Conservation (phyloP, 345 rosid genomes). For the Jatropha curcas region DNA sequence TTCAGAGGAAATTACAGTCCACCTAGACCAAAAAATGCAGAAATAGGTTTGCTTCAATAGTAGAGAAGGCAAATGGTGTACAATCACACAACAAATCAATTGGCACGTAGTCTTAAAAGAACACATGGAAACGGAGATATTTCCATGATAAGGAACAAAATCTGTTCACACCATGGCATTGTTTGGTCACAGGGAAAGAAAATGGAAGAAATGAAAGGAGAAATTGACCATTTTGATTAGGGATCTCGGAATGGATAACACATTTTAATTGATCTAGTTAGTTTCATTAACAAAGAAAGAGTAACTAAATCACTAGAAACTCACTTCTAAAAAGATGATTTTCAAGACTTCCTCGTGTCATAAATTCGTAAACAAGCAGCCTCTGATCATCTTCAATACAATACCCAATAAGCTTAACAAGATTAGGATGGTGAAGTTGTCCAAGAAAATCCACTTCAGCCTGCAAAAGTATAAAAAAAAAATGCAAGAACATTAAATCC, state of each 20-base stretch:
- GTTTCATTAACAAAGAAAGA: neutral
- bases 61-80: neutral
- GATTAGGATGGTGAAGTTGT: slow-evolving; percentile 35
- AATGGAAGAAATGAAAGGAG: neutral
- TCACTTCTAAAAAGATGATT: slow-evolving; percentile 40
- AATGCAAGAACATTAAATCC: slow-evolving; percentile 13
- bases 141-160: neutral
- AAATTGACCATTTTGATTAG: neutral
- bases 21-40: neutral
- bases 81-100: neutral
- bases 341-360: slow-evolving; percentile 40
- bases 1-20: neutral
- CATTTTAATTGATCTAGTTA: neutral
- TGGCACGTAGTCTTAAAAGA: neutral
- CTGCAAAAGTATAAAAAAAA: slow-evolving; percentile 33
- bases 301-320: slow-evolving; percentile 3
- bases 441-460: slow-evolving; percentile 41
- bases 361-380: slow-evolving; percentile 35
- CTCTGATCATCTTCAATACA: slow-evolving; percentile 38
- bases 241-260: neutral
- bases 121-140: neutral
- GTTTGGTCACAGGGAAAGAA: neutral
- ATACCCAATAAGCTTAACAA: slow-evolving; percentile 38
- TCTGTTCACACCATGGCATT: neutral
- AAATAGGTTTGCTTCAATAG: neutral